These are phyloP conservation scores for Amoeboaphelidium protococcarum DNA, from an alignment of 371 early-diverging fungal genomes.

Conservation along the genomic window DNA sequence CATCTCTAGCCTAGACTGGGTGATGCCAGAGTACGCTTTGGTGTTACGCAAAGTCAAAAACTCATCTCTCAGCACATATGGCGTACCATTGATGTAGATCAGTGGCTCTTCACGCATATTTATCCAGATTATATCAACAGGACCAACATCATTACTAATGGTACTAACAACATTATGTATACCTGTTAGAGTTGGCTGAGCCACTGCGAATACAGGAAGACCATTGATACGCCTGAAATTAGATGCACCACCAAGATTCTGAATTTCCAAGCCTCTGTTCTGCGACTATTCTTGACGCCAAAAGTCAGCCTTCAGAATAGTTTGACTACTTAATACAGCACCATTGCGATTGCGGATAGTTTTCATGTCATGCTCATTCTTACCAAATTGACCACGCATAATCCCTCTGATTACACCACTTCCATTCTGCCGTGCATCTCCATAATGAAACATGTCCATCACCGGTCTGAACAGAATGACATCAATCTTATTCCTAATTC, in stretches of 20 bases:
- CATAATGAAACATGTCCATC: slow-evolving; percentile 24
- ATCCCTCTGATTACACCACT: neutral
- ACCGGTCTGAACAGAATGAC: slow-evolving; percentile 32
- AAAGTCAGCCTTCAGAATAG: slow-evolving; percentile 40
- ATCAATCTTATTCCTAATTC: slow-evolving; percentile 19
- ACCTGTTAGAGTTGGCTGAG: slow-evolving; percentile 40
- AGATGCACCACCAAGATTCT: slow-evolving; percentile 14
- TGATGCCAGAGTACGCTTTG: slow-evolving; percentile 37
- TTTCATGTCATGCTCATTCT: neutral
- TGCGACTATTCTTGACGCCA: slow-evolving; percentile 17
- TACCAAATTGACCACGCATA: neutral
- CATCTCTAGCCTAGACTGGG: slow-evolving; percentile 27
- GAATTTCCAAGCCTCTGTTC: slow-evolving; percentile 5
- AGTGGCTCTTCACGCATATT: slow-evolving; percentile 47
- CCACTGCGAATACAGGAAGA: slow-evolving; percentile 25
- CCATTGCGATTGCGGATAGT: slow-evolving; percentile 19
- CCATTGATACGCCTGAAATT: slow-evolving; percentile 12
- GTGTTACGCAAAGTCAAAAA: slow-evolving; percentile 32
- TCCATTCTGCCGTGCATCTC: neutral
- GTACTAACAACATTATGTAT: slow-evolving; percentile 18
- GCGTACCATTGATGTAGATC: slow-evolving; percentile 38
- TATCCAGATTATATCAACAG: slow-evolving; percentile 29
- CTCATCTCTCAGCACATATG: slow-evolving; percentile 41
- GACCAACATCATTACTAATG: slow-evolving; percentile 6
- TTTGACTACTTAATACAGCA: slow-evolving; percentile 29